These are phyloP conservation scores for Didymella glomerata DNA, from an alignment of 2,329 filamentous ascomycete species.

Conservation along the genomic window DNA sequence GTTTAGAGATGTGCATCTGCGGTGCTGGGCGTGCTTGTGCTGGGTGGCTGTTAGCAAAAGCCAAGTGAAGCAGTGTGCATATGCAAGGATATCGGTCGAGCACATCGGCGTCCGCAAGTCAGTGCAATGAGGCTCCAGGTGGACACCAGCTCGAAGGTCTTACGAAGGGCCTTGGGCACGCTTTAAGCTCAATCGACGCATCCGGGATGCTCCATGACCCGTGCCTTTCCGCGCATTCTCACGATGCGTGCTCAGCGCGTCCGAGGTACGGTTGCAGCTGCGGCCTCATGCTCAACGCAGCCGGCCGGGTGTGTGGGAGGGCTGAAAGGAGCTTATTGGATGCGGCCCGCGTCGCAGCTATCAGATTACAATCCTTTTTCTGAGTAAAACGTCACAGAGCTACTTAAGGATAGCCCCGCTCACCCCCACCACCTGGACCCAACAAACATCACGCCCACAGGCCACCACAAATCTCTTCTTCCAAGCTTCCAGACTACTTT, in stretches of 20 bases:
- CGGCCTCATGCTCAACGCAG: slow-evolving; percentile 28
- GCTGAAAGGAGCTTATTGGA: slow-evolving; percentile 40
- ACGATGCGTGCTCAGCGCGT: slow-evolving; percentile 28
- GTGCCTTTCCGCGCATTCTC: slow-evolving; percentile 37
- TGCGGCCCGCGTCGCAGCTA: slow-evolving; percentile 39
- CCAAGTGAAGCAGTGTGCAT: slow-evolving; percentile 32
- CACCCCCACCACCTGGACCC: slow-evolving; percentile 45
- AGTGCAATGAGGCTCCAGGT: slow-evolving; percentile 21
- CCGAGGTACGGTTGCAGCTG: slow-evolving; percentile 41
- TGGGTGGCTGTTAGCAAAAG: slow-evolving; percentile 23
- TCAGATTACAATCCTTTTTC: slow-evolving; percentile 32
- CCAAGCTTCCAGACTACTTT: slow-evolving; percentile 29
- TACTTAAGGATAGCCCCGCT: slow-evolving; percentile 30
- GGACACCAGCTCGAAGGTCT: slow-evolving; percentile 10
- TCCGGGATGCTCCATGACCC: slow-evolving; percentile 25
- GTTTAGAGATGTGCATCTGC: slow-evolving; percentile 25
- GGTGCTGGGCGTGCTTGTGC: slow-evolving; percentile 29
- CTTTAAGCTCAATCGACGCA: slow-evolving; percentile 25
- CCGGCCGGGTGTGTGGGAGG: slow-evolving; percentile 48
- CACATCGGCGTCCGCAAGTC: slow-evolving; percentile 17
- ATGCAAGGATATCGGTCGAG: slow-evolving; percentile 30
- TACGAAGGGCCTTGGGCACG: slow-evolving; percentile 25
- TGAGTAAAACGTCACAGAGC: slow-evolving; percentile 10
- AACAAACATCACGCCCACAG: slow-evolving; percentile 34
- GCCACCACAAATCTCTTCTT: slow-evolving; percentile 32